These are phyloP conservation scores for Apiospora marii DNA, from an alignment of 2,329 filamentous ascomycete genomes.

Conservation along the genomic window DNA sequence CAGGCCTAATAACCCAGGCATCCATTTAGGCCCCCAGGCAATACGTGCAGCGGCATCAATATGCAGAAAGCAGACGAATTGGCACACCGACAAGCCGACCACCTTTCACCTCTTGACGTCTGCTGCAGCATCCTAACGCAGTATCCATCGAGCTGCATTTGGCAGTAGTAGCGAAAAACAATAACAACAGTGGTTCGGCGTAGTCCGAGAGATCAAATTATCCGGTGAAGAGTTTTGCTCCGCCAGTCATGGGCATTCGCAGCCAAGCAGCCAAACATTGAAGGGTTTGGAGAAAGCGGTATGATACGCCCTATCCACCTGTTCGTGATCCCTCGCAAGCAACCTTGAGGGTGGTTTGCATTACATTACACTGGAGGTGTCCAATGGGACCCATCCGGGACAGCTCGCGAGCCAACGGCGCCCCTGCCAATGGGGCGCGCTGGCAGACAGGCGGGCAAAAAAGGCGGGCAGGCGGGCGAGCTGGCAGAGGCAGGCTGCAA, in stretches of 20 bases:
- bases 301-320: conserved; percentile 3
- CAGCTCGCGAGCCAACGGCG: conserved; percentile 3
- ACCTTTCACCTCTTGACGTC: no score
- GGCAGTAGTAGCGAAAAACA: background rate
- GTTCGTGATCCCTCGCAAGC: conserved; percentile 16
- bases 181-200: conserved; percentile 1
- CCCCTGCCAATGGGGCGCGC: background rate
- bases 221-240: conserved; percentile 5
- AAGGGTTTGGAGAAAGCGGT: conserved; percentile 14
- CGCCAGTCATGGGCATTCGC: background rate
- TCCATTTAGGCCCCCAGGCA: no score
- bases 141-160: background rate
- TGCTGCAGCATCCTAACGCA: background rate
- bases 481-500: background rate
- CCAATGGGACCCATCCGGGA: background rate
- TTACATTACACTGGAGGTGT: conserved; percentile 16
- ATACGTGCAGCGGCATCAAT: background rate
- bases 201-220: conserved; percentile 18
- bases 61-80: background rate
- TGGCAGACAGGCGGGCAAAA: background rate
- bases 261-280: background rate
- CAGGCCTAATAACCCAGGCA: background rate
- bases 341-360: conserved; percentile 20
- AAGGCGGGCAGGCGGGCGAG: background rate
- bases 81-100: background rate